Conservation (phyloP, 306 rosid genomes). For the Erythrophleum fordii region DNA sequence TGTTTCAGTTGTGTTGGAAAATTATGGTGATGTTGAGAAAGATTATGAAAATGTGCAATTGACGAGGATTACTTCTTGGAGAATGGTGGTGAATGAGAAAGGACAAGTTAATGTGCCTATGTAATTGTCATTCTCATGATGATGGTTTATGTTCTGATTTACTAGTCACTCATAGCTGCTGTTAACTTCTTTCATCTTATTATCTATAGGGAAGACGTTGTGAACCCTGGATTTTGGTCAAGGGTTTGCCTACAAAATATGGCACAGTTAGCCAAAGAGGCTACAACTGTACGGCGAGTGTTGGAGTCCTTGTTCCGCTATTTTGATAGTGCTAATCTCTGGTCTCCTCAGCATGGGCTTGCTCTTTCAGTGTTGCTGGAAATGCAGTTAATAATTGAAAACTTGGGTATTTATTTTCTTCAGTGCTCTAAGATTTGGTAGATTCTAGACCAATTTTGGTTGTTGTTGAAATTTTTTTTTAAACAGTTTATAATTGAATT, state of each 20-base stretch:
- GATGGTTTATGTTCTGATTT: constrained; percentile 32
- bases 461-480: constrained; percentile 29
- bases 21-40: constrained; percentile 49
- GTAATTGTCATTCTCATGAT: constrained; percentile 48
- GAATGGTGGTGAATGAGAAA: constrained; percentile 59
- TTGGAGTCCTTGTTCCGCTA: constrained; percentile 70
- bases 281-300: constrained; percentile 71
- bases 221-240: constrained; percentile 67
- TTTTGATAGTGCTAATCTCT: constrained; percentile 62
- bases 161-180: background rate
- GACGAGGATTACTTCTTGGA: constrained; percentile 57
- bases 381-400: constrained; percentile 70
- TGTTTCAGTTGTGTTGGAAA: constrained; percentile 72
- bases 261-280: constrained; percentile 81
- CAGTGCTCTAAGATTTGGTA: constrained; percentile 15
- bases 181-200: constrained; percentile 35
- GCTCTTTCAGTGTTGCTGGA: constrained; percentile 62
- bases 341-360: constrained; percentile 73
- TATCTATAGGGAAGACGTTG: constrained; percentile 50
- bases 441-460: constrained; percentile 22
- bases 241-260: constrained; percentile 67
- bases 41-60: constrained; percentile 42
- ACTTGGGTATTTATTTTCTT: constrained; percentile 54
- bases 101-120: constrained; percentile 56
- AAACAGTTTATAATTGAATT: constrained; percentile 30